Evolutionary conservation across 306 rosid genomes (phyloP).

Genomic region (Coriaria nepalensis): DNA sequence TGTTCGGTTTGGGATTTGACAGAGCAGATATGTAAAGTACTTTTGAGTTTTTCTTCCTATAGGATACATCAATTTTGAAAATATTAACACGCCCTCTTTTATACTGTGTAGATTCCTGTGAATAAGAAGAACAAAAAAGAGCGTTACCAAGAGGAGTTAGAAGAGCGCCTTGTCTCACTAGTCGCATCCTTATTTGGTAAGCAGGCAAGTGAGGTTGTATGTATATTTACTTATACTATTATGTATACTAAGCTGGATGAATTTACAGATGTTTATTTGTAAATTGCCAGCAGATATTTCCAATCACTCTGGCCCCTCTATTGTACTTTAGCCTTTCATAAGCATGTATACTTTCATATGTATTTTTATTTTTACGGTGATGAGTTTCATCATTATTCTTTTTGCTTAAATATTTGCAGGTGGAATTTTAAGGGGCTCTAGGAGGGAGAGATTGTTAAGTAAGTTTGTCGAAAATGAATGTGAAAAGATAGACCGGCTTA

Average conservation of each 20-base stretch:
- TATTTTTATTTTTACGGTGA: conserved; percentile 1
- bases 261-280: background rate
- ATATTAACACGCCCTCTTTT: conserved; percentile 16
- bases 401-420: conserved; percentile 42
- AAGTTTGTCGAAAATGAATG: conserved; percentile 89
- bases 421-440: conserved; percentile 89
- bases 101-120: conserved; percentile 39
- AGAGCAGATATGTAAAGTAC: no score
- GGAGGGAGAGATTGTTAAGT: conserved; percentile 82
- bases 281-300: no score
- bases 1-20: no score
- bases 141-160: conserved; percentile 81
- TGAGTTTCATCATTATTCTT: conserved; percentile 13
- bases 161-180: conserved; percentile 75
- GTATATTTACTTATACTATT: no score
- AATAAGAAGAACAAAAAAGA: conserved; percentile 84
- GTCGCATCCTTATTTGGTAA: conserved; percentile 92
- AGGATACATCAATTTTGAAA: conserved; percentile 6
- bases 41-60: no score
- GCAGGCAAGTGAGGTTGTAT: conserved; percentile 46
- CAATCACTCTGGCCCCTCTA: no score
- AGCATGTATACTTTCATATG: background rate
- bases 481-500: conserved; percentile 88
- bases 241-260: no score
- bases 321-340: no score